Evolutionary conservation across 768 basidiomycete genomes (phyloP).

Genomic region (Boletus coccyginus): DNA sequence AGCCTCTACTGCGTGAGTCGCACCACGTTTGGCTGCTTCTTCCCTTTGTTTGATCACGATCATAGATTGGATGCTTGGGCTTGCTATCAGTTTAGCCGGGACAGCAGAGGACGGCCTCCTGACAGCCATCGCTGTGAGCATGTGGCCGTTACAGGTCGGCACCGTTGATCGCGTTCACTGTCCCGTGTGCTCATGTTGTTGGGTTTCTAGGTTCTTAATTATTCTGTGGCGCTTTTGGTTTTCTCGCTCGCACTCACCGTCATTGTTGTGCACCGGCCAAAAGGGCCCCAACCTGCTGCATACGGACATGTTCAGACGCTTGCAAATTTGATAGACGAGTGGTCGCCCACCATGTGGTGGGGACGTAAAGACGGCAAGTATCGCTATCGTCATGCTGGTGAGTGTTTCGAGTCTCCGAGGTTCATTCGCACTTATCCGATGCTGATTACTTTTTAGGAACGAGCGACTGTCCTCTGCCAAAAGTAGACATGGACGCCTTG

Average conservation of each 20-base stretch:
- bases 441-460: conserved; percentile 19
- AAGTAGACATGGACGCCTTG: conserved; percentile 18
- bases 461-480: conserved; percentile 17
- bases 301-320: conserved; percentile 36
- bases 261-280: conserved; percentile 13
- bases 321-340: conserved; percentile 35
- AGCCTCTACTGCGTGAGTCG: conserved; percentile 29
- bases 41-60: not conserved
- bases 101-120: conserved; percentile 10
- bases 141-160: conserved; percentile 27
- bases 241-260: conserved; percentile 18
- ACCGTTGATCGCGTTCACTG: not conserved
- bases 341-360: conserved; percentile 35
- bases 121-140: conserved; percentile 18
- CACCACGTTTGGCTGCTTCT: not conserved
- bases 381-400: conserved; percentile 19
- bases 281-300: conserved; percentile 28
- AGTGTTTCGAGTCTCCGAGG: not conserved
- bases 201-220: conserved; percentile 26
- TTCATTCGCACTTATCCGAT: not conserved
- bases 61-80: conserved; percentile 34
- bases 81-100: conserved; percentile 21
- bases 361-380: conserved; percentile 19
- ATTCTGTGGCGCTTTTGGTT: conserved; percentile 17
- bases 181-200: not conserved